Evolutionary conservation across 176 grass and related monocot species (phyloP), one percentile per base, ranked within the genome.

Genomic region (Carex myosuroides): DNA sequence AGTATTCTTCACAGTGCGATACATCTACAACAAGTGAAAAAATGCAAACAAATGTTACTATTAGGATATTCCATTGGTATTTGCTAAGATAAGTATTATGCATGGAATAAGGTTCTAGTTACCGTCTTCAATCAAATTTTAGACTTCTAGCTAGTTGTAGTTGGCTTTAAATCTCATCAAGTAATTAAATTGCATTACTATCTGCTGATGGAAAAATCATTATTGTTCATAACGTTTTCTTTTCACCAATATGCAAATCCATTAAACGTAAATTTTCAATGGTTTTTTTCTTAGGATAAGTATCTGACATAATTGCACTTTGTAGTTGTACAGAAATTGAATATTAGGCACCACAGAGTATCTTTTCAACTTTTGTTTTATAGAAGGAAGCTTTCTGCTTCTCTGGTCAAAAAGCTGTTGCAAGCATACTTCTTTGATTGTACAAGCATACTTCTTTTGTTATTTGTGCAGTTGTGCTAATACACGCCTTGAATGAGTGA

Each of bases 1-100:
- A 4, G 92, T 89, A 78, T 79, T 94, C 67, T 94, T 94, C 80
- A 94, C 87, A 2, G 92, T 94, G 50, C 92, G 89, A 80, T 91
- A 94, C 92, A 94, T 94, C 92, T 94, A 70, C 14, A 83, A 18
- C 18, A 5, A 92, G 17, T 83, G 8, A 18, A 8, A 60, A 63
- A 83, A 83, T 83, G 20, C 6, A 82, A 53, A 67, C 30, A 66
- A n/a, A 81, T 63, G 0, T 83, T 69, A 66, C 26, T 62, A 8
- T 52, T 18, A 54, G 3, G 46, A 14, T 53, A 26, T 53, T 52
- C 9, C 5, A 24, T 74, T 52, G n/a, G 50, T 13, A 50, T 74
- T 50, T 24, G 10, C 44, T 53, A 24, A 26, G 11, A 48, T 14
- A 26, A 72, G 1, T 22, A 73, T 26, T 24, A 75, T 75, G 71